Evolutionary conservation across 75 land plant species (phyloP).

Genomic region (Larix kaempferi): DNA sequence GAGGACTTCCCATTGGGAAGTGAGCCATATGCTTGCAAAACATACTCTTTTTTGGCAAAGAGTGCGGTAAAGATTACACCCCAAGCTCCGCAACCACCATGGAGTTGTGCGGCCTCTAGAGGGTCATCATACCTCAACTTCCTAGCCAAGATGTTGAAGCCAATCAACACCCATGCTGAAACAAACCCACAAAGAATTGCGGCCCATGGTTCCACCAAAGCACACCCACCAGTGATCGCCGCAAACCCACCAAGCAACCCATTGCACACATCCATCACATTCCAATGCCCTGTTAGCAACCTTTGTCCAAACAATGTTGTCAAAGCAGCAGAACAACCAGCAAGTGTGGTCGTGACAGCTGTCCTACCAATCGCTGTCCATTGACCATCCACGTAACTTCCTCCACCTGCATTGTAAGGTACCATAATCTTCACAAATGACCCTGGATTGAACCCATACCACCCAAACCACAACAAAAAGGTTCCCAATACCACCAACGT

Average conservation of each 20-base stretch:
- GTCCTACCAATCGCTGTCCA: conserved; percentile 78
- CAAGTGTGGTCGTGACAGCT: conserved; percentile 90
- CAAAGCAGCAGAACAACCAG: conserved; percentile 58
- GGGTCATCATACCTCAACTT: not conserved
- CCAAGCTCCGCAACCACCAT: conserved; percentile 93
- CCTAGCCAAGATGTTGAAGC: conserved; percentile 53
- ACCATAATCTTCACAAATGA: conserved; percentile 54
- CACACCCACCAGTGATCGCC: conserved; percentile 73
- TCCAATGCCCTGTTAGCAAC: conserved; percentile 69
- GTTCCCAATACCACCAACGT: conserved; percentile 32
- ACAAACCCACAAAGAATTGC: conserved; percentile 69
- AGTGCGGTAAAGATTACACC: conserved; percentile 74
- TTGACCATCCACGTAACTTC: not conserved
- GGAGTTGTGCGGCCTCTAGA: conserved; percentile 83
- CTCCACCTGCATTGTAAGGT: conserved; percentile 20
- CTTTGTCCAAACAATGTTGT: conserved; percentile 65
- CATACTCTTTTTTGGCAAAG: conserved; percentile 68
- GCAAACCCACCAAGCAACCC: conserved; percentile 86
- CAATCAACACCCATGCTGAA: conserved; percentile 67
- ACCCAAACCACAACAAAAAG: conserved; percentile 38
- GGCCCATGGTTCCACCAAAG: conserved; percentile 86
- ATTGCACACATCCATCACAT: conserved; percentile 82
- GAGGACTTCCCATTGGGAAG: not conserved
- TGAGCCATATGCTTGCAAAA: conserved; percentile 26
- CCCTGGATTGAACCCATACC: conserved; percentile 82